Evolutionary conservation across 2,329 filamentous ascomycete species (phyloP), one percentile per base, ranked within the genome.

Genomic region (Diaporthe sp.): DNA sequence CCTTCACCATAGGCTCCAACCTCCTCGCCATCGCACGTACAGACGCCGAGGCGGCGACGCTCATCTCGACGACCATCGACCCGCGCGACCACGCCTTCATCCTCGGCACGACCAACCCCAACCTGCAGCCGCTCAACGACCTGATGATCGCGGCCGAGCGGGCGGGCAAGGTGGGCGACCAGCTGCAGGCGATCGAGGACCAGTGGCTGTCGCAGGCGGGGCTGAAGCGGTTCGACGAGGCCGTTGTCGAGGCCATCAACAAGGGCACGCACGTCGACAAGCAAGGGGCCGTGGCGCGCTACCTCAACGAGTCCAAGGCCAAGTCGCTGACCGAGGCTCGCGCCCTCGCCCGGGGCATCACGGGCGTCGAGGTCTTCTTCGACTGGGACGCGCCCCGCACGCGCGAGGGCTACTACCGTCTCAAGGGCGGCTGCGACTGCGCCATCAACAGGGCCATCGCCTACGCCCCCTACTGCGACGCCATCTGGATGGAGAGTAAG

Each of bases 401-500:
- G 27, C 90, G 97, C 71, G 97, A 99, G 87, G 97, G 97, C 17
- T 99, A 93, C 90, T 98, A 98, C 88, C 90, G 97, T 76, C 93
- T 98, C 82, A 90, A 94, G 84, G 97, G 97, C 75, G 97, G 97
- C 75, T 97, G 94, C 81, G 92, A 95, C 84, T 97, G 94, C 83
- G 95, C 96, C 75, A 88, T 98, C 82, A 97, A 97, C 88, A 92
- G 96, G 63, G 96, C 96, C 44, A 86, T 97, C 74, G 95, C 96
- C 8, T 98, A 97, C 82, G 96, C 94, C 0, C 96, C 97, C 2
- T 98, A 97, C 86, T 94, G 93, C 76, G 96, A 98, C 81, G 92
- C 97, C 83, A 97, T 99, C 85, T 99, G 97, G 97, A 99, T 99
- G 97, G 97, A 99, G 90, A 96, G 93, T 87, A 98, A 98, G 87